These are phyloP conservation scores for Podosphaera xanthii DNA, from an alignment of 2,329 filamentous ascomycete genomes.

Conservation along the genomic window DNA sequence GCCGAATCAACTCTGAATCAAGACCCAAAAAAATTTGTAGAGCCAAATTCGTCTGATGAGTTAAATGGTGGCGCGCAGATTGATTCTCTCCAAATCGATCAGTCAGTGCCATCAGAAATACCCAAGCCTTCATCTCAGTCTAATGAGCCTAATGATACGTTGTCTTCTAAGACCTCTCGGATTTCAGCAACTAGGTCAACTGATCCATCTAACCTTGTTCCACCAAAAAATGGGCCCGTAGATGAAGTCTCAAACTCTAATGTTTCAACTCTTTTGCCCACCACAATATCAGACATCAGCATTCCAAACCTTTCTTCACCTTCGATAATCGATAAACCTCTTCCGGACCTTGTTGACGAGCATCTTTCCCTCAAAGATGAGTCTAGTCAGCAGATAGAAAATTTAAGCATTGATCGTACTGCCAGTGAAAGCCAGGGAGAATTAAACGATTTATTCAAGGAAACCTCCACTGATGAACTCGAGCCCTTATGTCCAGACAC, in stretches of 20 bases:
- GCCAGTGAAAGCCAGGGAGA: background rate
- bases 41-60: conserved; percentile 5
- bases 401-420: background rate
- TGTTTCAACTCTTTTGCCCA: background rate
- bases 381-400: background rate
- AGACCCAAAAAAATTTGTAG: background rate
- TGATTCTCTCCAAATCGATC: conserved; percentile 13
- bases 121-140: background rate
- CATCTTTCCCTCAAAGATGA: background rate
- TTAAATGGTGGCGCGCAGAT: conserved; percentile 11
- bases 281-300: background rate
- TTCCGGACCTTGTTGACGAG: background rate
- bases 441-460: background rate
- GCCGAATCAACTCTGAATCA: conserved; percentile 8
- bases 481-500: background rate
- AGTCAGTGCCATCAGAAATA: conserved; percentile 3
- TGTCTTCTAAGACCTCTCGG: background rate
- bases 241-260: background rate
- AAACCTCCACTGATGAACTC: background rate
- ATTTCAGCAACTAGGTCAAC: background rate
- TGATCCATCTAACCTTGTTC: background rate
- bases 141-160: background rate
- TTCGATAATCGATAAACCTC: background rate
- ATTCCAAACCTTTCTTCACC: background rate
- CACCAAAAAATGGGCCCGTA: background rate